Evolutionary conservation across 129 eudicot genomes (phyloP), one percentile per base, ranked within the genome.

Genomic region (Apium graveolens): DNA sequence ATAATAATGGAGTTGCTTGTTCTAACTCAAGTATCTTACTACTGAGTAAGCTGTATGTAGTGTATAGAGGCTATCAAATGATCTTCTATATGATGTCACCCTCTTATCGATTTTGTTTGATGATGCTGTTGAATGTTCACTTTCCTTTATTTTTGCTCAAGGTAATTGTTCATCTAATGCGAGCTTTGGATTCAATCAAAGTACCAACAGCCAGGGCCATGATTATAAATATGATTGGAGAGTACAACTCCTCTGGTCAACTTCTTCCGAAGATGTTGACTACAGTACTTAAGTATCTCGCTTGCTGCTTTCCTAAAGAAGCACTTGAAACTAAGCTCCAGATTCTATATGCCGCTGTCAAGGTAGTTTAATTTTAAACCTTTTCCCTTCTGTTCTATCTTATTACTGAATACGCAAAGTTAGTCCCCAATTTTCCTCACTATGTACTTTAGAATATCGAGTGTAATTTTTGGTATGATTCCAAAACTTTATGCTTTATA

Each of bases 261-360:
- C 83, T 85, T 62, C 87, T 90, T 60, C 89, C 97, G 68, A 88
- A 84, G 83, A 83, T 91, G 86, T 87, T 90, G 75, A 87, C 91
- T 12, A 49, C 87, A 43, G 81, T 91, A 71, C 86, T 95, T 46
- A 88, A 84, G 81, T 95, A 86, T 84, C 90, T 95, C 10, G 98
- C 94, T 78, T 78, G 82, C 44, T 73, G 90, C 81, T 95, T 90
- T 83, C 77, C 86, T 74, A 80, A 82, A 17, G 98, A 95, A 79
- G 87, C 96, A 73, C 82, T 83, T 81, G 98, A 95, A 83, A 87
- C 97, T 77, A 95, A 95, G 90, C 93, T 83, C 35, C 98, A 95
- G 92, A 88, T 91, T 80, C 81, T 95, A 49, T 88, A 89, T 88
- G 87, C 97, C 70, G 85, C 90, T 83, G 86, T 85, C 74, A 95